Evolutionary conservation across 1,284 basidiomycete genomes (phyloP).

Genomic region (Coniferiporia sulphurascens): DNA sequence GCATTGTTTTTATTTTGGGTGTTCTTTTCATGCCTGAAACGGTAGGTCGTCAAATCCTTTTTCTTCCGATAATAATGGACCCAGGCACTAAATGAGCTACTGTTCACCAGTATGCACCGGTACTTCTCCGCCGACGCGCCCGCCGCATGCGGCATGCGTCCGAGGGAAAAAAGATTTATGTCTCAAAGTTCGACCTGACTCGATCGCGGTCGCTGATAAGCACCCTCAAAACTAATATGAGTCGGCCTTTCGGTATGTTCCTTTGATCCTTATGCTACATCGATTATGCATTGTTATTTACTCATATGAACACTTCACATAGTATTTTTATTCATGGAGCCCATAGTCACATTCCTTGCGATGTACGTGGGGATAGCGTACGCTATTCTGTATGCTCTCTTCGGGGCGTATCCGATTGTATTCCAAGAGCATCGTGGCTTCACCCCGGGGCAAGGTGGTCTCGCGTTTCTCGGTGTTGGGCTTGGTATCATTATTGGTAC

Average conservation of each 20-base stretch:
- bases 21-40: constrained; percentile 49
- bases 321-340: constrained; percentile 65
- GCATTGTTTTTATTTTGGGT: constrained; percentile 42
- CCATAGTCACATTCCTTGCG: constrained; percentile 62
- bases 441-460: constrained; percentile 52
- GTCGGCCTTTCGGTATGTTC: constrained; percentile 53
- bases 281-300: constrained; percentile 15
- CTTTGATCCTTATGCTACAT: not conserved
- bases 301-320: constrained; percentile 15
- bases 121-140: constrained; percentile 57
- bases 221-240: constrained; percentile 43
- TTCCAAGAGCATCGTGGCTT: constrained; percentile 58
- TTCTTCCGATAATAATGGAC: not conserved
- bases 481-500: constrained; percentile 50
- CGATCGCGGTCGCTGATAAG: constrained; percentile 40
- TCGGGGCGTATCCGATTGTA: constrained; percentile 59
- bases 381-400: constrained; percentile 52
- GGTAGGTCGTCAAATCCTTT: constrained; percentile 24
- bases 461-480: constrained; percentile 64
- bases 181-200: constrained; percentile 51
- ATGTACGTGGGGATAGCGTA: constrained; percentile 69
- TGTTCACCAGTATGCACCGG: constrained; percentile 54
- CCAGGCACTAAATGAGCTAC: not conserved
- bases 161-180: constrained; percentile 38
- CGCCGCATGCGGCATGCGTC: constrained; percentile 42